A percentile compares a stretch with the other conserved stretches of the same genome.
phyloP scores from a whole-genome alignment of 1,139 yeast species.

The Debaryomycetaceae sp. region DNA sequence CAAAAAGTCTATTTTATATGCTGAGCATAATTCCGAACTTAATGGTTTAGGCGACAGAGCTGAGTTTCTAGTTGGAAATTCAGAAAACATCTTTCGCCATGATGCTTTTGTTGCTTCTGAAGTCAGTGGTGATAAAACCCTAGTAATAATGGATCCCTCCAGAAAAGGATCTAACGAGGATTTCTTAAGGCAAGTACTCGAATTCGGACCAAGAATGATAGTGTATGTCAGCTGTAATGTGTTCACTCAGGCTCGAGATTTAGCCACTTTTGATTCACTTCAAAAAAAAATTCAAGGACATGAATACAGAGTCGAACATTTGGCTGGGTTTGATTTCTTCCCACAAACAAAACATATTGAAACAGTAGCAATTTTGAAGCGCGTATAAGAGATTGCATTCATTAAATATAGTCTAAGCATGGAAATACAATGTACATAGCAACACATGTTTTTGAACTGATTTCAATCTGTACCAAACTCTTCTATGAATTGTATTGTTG shows the following conservation, averaged over 20 bases:
- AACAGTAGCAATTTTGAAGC: constrained; percentile 37
- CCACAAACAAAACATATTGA: constrained; percentile 51
- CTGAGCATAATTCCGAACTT: constrained; percentile 37
- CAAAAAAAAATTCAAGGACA: constrained; percentile 12
- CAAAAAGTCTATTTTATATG: constrained; percentile 30
- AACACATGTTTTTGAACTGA: constrained; percentile 1
- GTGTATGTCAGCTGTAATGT: constrained; percentile 47
- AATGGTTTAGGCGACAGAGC: constrained; percentile 32
- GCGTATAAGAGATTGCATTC: constrained; percentile 1
- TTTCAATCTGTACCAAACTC: constrained; percentile 32
- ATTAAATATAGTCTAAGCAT: background rate
- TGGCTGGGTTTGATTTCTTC: constrained; percentile 45
- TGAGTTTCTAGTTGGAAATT: constrained; percentile 36
- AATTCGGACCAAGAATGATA: constrained; percentile 36
- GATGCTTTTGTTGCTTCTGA: constrained; percentile 21
- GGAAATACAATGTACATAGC: background rate
- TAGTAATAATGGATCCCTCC: constrained; percentile 47
- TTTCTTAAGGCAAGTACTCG: constrained; percentile 34
- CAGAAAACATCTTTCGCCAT: constrained; percentile 32
- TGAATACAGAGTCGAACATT: constrained; percentile 27
- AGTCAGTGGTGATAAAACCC: constrained; percentile 29
- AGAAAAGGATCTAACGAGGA: constrained; percentile 37
- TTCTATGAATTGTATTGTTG: constrained; percentile 52
- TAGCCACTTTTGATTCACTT: constrained; percentile 25
- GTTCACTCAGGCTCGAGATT: constrained; percentile 46